A percentile compares a stretch with the other conserved stretches of the same genome.
phyloP scores from a whole-genome alignment of 768 basidiomycete species.

The Pleurotus pulmonarius region DNA sequence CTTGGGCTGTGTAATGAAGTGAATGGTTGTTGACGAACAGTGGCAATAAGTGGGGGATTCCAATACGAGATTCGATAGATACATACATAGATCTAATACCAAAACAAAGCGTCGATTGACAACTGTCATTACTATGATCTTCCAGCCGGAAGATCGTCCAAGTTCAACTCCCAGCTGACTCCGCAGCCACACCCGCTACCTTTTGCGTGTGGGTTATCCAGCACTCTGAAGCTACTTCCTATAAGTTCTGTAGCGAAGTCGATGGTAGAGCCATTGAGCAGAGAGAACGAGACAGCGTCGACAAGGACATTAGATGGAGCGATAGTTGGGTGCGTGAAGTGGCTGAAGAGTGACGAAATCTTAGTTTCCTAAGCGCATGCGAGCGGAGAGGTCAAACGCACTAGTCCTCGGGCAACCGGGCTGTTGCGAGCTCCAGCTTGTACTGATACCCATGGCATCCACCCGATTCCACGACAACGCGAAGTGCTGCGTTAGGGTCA shows the following conservation, averaged over 20 bases:
- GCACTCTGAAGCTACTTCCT: slow-evolving; percentile 82
- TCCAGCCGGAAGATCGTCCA: background rate
- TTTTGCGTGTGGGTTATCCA: slow-evolving; percentile 87
- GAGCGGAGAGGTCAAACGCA: slow-evolving; percentile 35
- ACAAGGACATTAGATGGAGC: slow-evolving; percentile 76
- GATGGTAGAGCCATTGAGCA: slow-evolving; percentile 85
- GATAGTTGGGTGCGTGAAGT: slow-evolving; percentile 67
- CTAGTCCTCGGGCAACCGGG: slow-evolving; percentile 77
- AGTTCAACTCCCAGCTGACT: slow-evolving; percentile 88
- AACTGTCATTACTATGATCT: background rate
- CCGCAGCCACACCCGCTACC: slow-evolving; percentile 93
- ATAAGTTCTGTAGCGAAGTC: slow-evolving; percentile 95
- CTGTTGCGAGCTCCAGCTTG: slow-evolving; percentile 76
- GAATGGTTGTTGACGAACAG: too few species aligned
- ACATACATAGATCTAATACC: background rate
- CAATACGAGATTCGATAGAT: background rate
- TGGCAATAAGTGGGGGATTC: too few species aligned
- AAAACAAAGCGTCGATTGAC: too few species aligned
- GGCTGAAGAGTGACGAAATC: slow-evolving; percentile 32
- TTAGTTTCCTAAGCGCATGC: slow-evolving; percentile 2
- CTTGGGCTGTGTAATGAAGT: background rate
- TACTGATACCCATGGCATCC: slow-evolving; percentile 99
- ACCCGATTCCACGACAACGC: slow-evolving; percentile 87
- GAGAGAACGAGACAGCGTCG: slow-evolving; percentile 79
- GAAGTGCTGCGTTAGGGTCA: slow-evolving; percentile 61